phyloP scores from a whole-genome alignment of 2,329 filamentous ascomycete species.

The Talaromyces pinophilus region DNA sequence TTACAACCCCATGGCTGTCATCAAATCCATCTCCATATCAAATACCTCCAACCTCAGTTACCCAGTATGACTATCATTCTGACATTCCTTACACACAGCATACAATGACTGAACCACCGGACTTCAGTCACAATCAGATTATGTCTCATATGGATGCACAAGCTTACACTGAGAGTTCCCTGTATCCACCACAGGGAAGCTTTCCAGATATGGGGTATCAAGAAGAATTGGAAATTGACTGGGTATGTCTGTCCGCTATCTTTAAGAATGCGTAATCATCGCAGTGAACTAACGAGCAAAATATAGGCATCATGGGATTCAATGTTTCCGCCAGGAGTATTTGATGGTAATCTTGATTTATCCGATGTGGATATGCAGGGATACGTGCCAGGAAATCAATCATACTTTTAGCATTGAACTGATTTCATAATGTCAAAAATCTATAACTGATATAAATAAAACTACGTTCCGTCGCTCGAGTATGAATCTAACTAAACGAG shows the following conservation, averaged over 20 bases:
- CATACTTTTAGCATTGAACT: not conserved
- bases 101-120: not conserved
- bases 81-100: not conserved
- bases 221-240: not conserved
- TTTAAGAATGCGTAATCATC: not conserved
- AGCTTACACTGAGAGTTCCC: not conserved
- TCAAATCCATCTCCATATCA: not conserved
- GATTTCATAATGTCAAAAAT: not conserved
- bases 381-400: not conserved
- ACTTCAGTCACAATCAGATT: not conserved
- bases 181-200: not conserved
- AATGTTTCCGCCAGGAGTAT: slow-evolving; percentile 12
- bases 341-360: slow-evolving; percentile 12
- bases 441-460: not conserved
- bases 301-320: slow-evolving; percentile 6
- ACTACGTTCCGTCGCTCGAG: not conserved
- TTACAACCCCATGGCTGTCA: not conserved
- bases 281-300: not conserved
- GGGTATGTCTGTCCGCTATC: not conserved
- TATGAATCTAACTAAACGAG: not conserved
- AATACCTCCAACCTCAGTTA: not conserved
- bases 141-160: not conserved
- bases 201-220: not conserved
- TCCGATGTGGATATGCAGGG: slow-evolving; percentile 9
- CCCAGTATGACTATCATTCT: not conserved